phyloP scores from a whole-genome alignment of 306 rosid species.

The Prunus fruticosa region DNA sequence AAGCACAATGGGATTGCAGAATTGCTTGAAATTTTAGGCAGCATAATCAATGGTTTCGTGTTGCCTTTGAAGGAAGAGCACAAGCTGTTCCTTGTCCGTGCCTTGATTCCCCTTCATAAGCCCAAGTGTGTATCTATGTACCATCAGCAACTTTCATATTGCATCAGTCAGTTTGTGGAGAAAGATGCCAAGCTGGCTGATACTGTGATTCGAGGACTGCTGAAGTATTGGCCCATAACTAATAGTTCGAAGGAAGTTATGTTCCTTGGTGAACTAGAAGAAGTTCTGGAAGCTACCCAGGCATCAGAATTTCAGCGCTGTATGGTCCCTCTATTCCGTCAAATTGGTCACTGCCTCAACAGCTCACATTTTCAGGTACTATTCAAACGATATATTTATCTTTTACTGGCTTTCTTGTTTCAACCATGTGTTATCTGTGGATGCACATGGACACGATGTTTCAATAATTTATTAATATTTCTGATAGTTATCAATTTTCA shows the following conservation, averaged over 20 bases:
- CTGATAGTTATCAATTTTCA: neutral
- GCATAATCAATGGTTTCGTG: slow-evolving; percentile 63
- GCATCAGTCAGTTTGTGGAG: slow-evolving; percentile 62
- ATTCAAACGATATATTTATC: neutral
- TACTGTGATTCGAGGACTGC: slow-evolving; percentile 54
- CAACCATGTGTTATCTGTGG: neutral
- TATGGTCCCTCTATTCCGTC: slow-evolving; percentile 55
- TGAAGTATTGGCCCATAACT: slow-evolving; percentile 61
- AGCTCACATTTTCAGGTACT: slow-evolving; percentile 70
- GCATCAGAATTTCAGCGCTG: slow-evolving; percentile 60
- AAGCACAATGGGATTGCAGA: slow-evolving; percentile 62
- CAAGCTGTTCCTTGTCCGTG: slow-evolving; percentile 60
- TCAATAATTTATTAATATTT: neutral
- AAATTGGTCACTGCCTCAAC: slow-evolving; percentile 52
- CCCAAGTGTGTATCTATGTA: slow-evolving; percentile 57
- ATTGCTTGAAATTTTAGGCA: slow-evolving; percentile 62
- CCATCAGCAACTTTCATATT: slow-evolving; percentile 61
- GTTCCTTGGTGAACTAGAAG: slow-evolving; percentile 68
- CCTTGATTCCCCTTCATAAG: slow-evolving; percentile 64
- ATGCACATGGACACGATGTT: neutral
- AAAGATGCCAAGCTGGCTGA: slow-evolving; percentile 64
- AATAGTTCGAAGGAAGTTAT: slow-evolving; percentile 66
- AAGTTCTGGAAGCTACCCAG: slow-evolving; percentile 57
- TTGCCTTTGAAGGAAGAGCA: slow-evolving; percentile 74
- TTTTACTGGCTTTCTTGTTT: neutral